phyloP scores from a whole-genome alignment of 352 stramenopile species.

The Phytophthora tentaculata region DNA sequence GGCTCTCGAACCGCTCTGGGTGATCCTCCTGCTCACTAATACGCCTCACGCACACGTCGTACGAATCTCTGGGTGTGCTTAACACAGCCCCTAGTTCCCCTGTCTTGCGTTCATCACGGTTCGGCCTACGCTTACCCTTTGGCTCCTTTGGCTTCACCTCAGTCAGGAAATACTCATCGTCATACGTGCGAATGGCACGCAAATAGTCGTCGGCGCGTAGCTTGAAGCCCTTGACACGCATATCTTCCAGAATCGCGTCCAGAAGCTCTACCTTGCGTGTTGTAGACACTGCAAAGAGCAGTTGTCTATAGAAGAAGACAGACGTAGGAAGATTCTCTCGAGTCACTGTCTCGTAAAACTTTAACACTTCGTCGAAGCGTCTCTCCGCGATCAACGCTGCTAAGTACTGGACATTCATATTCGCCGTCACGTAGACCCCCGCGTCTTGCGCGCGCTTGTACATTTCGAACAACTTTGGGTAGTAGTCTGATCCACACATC shows the following conservation, averaged over 20 bases:
- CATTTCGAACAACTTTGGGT: conserved; percentile 48
- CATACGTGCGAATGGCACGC: conserved; percentile 54
- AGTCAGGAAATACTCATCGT: conserved; percentile 52
- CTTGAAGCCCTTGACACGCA: conserved; percentile 76
- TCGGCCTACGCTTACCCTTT: conserved; percentile 14
- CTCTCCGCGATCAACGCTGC: conserved; percentile 46
- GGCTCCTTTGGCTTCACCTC: conserved; percentile 16
- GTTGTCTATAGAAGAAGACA: conserved; percentile 68
- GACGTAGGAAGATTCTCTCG: conserved; percentile 51
- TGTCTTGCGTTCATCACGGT: conserved; percentile 3
- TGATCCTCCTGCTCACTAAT: conserved; percentile 48
- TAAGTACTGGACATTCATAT: conserved; percentile 71
- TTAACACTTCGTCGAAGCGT: conserved; percentile 47
- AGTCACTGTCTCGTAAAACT: conserved; percentile 53
- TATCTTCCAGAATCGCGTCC: conserved; percentile 54
- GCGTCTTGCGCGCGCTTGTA: conserved; percentile 54
- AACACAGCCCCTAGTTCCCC: conserved; percentile 18
- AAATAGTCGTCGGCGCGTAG: conserved; percentile 60
- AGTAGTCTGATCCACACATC: conserved; percentile 23
- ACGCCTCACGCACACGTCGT: conserved; percentile 49
- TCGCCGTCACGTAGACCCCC: conserved; percentile 59
- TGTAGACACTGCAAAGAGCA: conserved; percentile 52
- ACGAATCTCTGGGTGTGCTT: conserved; percentile 48
- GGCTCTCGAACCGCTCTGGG: conserved; percentile 50
- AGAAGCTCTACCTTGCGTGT: conserved; percentile 42